Base-by-base conservation (phyloP, 208 protist species). In the Trypanosoma avium region DNA sequence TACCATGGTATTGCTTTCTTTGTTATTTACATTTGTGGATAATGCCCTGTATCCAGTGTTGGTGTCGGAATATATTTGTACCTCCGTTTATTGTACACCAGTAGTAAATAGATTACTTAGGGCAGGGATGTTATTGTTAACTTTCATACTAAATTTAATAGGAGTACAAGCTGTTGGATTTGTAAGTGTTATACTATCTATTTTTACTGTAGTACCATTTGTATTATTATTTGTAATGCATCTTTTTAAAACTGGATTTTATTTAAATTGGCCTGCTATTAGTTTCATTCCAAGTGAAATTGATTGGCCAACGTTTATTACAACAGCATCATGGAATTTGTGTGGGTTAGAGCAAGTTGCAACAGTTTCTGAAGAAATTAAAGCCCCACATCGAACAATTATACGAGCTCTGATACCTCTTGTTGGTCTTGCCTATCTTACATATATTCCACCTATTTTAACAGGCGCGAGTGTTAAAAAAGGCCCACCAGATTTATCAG, bases 301-400 rank as follows among this genome's bases (percentile, higher is more conserved):
- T 35, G 52, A 89, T 47, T 93, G 83, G 84, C 30, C 81, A 19
- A 81, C 70, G 10, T 93, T 91, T 56, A 64, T 93, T 48, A 72
- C 84, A 32, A 93, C 87, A 7, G 82, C 80, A 21, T 93, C 87
- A 33, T 93, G 87, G 87, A 90, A 89, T 49, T 70, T 93, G 6
- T 93, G 84, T 30, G 87, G 87, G 0, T 49, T 93, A 4, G 87
- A 93, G 69, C 87, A 93, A 63, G 87, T 80, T 1, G 83, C 81
- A 12, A 67, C 81, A 3, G 79, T 93, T 33, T 73, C 77, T 42
- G 83, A 93, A 70, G 81, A 93, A 10, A 70, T 88, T 10, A 65
- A 79, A 33, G 57, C 85, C 26, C 82, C 87, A 40, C 81, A 88
- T 72, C 54, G 47, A 17, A 88, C 87, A 24, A 83, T 93, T 29